A percentile compares a stretch with the other conserved stretches of the same genome.
phyloP scores from a whole-genome alignment of 2,329 filamentous ascomycete genomes.

The Immersiporthe knoxdaviesiana region DNA sequence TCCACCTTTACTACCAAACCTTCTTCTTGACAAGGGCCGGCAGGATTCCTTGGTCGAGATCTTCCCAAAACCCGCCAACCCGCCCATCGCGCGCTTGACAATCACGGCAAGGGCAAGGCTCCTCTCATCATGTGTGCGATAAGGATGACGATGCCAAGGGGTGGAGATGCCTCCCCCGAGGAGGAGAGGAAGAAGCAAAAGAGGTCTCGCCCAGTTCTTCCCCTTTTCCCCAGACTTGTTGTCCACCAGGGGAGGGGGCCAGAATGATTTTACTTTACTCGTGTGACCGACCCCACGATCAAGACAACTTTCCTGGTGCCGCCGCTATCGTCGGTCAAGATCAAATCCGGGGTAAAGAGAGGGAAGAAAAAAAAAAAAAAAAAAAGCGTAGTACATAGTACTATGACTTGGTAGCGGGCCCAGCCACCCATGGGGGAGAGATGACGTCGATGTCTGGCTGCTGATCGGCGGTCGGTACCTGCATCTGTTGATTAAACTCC shows the following conservation, averaged over 20 bases:
- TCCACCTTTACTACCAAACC: background rate
- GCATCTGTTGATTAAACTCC: background rate
- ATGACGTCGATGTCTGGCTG: conserved; percentile 3
- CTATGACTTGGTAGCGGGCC: background rate
- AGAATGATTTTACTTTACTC: background rate
- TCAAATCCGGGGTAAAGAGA: background rate
- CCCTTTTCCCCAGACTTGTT: background rate
- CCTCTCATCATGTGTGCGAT: background rate
- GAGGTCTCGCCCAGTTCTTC: background rate
- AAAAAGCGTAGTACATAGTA: too few species aligned
- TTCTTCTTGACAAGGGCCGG: background rate
- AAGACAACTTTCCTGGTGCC: background rate
- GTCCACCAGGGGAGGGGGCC: background rate
- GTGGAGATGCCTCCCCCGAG: background rate
- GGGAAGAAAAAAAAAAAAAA: too few species aligned
- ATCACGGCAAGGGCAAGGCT: background rate
- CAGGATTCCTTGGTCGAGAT: background rate
- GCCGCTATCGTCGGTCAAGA: background rate
- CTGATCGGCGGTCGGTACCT: conserved; percentile 3
- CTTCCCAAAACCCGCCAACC: background rate
- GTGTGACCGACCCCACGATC: background rate
- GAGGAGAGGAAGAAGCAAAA: background rate
- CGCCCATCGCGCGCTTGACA: background rate
- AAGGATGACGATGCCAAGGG: background rate
- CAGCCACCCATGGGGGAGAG: background rate